Base-by-base conservation (phyloP, 345 rosid genomes). In the Lumnitzera littorea region DNA sequence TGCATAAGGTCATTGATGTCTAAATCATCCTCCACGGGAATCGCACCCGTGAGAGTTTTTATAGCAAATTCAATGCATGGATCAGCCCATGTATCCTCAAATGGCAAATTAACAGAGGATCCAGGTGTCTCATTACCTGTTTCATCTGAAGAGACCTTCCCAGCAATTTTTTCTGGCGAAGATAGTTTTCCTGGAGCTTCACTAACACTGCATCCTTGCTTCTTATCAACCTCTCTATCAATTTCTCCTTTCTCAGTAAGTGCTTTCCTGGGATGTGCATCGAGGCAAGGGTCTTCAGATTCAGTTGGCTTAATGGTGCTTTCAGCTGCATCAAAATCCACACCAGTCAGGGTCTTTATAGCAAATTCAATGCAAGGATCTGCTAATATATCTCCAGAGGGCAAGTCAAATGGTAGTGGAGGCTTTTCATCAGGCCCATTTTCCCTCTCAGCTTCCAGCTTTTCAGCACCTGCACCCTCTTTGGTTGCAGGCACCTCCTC, bases 281-380 rank as follows among this genome's bases (percentile, higher is more conserved):
- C 67, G 24, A 53, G 67, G 8, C 50, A 23, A 13, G 48, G 16
- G 36, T 46, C 36, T 58, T 64, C 62, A 62, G 66, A 53, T 51
- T 57, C 74, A 57, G 69, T 75, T 48, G 81, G 67, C 57, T 74
- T 53, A 51, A 73, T 68, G 48, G 70, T 57, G 53, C 51, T 56
- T 54, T 63, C 74, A 4, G 80, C 72, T 65, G 69, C 74, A 27
- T 68, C 79, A 58, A 84, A 76, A 0, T 85, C 61, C 55, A 70
- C 71, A 61, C 91, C 99, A 0, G 97, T 92, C 13, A 92, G 91
- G 17, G 91, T 92, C 78, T 83, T 79, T 51, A 94, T 88, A 51
- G 99, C 99, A 77, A 94, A 94, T 51, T 96, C 99, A 17, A 94
- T 94, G 80, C 99, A 94, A 43, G 99, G 97, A 66, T 94, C 99